Conservation (phyloP, 352 stramenopile species). For the Phytophthora meadii region DNA sequence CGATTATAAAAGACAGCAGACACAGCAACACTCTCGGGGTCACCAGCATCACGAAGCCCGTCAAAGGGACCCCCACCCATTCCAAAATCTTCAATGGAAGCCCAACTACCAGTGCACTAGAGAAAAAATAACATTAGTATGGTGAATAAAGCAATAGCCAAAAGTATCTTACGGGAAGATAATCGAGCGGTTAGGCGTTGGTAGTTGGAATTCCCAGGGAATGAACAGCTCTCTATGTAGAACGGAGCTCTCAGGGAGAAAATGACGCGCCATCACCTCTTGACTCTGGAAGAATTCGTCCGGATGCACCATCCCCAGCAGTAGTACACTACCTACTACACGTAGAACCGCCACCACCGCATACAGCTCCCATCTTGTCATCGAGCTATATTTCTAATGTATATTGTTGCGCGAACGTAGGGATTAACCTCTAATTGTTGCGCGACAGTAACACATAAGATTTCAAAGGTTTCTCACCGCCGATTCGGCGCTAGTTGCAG, state of each 20-base stretch:
- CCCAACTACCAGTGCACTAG: constrained; percentile 57
- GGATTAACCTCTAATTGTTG: too few relatives aligned
- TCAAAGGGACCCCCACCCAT: constrained; percentile 43
- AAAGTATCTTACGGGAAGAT: constrained; percentile 67
- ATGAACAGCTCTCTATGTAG: constrained; percentile 52
- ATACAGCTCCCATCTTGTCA: constrained; percentile 29
- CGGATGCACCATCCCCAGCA: constrained; percentile 75
- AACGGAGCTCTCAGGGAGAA: constrained; percentile 31
- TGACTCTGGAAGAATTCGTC: constrained; percentile 91
- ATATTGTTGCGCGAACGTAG: too few relatives aligned
- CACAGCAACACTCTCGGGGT: constrained; percentile 70
- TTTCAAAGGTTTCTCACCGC: too few relatives aligned
- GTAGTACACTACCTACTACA: constrained; percentile 32
- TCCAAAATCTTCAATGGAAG: constrained; percentile 59
- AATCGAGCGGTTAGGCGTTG: constrained; percentile 72
- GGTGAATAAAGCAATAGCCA: constrained; percentile 4
- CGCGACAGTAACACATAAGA: too few relatives aligned
- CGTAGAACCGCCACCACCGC: constrained; percentile 50
- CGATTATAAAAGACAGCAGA: constrained; percentile 61
- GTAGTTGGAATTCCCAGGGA: constrained; percentile 79
- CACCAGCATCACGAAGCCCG: constrained; percentile 57
- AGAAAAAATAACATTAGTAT: constrained; percentile 11
- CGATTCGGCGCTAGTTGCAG: too few relatives aligned
- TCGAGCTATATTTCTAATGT: background rate
- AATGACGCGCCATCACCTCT: constrained; percentile 78